phyloP scores from a whole-genome alignment of 164 flowering plant species.

The Annona cherimola region DNA sequence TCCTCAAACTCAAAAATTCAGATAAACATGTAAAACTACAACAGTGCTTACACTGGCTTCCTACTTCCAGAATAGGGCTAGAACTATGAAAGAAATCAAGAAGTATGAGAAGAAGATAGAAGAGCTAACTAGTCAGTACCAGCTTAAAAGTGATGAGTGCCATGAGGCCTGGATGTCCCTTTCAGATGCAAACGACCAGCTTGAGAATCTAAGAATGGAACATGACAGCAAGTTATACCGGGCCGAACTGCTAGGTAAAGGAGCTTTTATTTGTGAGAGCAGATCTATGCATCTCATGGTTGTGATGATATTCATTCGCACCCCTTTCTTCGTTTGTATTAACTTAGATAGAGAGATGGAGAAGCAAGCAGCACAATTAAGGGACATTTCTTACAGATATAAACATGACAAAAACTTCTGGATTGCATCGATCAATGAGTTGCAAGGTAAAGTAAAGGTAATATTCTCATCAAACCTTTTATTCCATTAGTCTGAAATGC shows the following conservation, averaged over 20 bases:
- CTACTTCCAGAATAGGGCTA: conserved; percentile 40
- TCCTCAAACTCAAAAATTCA: background rate
- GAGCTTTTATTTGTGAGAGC: background rate
- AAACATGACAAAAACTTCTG: conserved; percentile 54
- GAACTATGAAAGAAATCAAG: conserved; percentile 34
- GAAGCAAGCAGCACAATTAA: conserved; percentile 49
- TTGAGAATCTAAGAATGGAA: conserved; percentile 64
- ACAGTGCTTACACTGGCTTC: background rate
- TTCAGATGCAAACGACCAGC: conserved; percentile 54
- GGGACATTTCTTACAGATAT: conserved; percentile 45
- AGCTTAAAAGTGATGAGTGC: conserved; percentile 67
- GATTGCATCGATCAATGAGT: conserved; percentile 38
- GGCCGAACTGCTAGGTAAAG: conserved; percentile 53
- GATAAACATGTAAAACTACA: background rate
- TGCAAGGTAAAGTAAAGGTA: conserved; percentile 64
- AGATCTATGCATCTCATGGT: background rate
- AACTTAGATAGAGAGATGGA: conserved; percentile 49
- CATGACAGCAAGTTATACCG: conserved; percentile 53
- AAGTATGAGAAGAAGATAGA: conserved; percentile 74
- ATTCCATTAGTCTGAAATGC: background rate
- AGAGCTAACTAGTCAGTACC: conserved; percentile 46
- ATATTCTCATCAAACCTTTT: background rate
- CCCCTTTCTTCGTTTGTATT: background rate
- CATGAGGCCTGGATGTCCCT: conserved; percentile 88
- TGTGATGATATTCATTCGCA: too few species aligned